Evolutionary conservation across 257 asterid species (phyloP).

Genomic region (Haberlea rhodopensis): DNA sequence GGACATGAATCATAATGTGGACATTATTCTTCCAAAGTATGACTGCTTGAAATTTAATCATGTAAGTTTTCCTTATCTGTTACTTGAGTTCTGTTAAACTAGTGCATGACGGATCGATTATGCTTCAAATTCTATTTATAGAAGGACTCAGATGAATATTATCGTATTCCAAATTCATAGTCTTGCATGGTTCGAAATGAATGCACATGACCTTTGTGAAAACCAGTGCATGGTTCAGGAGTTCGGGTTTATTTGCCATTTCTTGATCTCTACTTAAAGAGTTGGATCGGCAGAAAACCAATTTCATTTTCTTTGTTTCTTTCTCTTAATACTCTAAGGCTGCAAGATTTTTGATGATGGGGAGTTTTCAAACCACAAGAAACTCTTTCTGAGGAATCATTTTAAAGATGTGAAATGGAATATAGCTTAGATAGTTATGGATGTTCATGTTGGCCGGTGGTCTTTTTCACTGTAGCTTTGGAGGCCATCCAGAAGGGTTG

Average conservation of each 20-base stretch:
- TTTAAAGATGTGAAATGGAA: constrained; percentile 4
- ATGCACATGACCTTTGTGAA: neutral
- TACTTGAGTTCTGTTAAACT: constrained; percentile 23
- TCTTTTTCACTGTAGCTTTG: too few species aligned
- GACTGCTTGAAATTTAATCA: constrained; percentile 70
- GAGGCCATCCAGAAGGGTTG: too few species aligned
- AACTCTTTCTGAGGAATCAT: neutral
- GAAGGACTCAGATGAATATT: constrained; percentile 8
- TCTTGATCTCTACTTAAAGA: neutral
- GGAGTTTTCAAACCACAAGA: neutral
- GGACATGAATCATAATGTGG: constrained; percentile 89
- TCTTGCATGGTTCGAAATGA: neutral
- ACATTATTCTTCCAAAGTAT: constrained; percentile 86
- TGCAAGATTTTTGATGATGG: neutral
- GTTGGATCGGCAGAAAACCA: constrained; percentile 93
- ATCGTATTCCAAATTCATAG: constrained; percentile 8
- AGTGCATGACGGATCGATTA: neutral
- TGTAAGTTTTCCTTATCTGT: constrained; percentile 47
- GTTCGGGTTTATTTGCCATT: neutral
- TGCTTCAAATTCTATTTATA: constrained; percentile 9
- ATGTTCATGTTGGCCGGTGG: too few species aligned
- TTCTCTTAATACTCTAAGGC: constrained; percentile 67
- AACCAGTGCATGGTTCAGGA: constrained; percentile 4
- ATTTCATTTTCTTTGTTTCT: constrained; percentile 78
- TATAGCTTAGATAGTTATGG: neutral